phyloP scores from a whole-genome alignment of 257 asterid genomes.

The Solanum commersonii region DNA sequence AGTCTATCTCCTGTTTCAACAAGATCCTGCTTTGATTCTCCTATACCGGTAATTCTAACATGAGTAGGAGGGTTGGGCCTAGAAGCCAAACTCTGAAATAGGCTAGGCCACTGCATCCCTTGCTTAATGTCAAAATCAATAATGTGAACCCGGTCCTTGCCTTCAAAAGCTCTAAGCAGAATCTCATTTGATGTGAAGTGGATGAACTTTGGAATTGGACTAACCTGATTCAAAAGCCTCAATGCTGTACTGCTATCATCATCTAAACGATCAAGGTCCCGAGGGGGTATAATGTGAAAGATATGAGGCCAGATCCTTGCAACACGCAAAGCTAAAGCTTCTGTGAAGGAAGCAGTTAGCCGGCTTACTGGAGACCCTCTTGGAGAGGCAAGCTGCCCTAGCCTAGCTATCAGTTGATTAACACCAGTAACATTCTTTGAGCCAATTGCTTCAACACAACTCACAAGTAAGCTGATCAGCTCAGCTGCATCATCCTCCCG shows the following conservation, averaged over 20 bases:
- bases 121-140: constrained; percentile 89
- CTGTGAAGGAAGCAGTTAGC: constrained; percentile 73
- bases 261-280: constrained; percentile 58
- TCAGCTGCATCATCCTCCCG: constrained; percentile 55
- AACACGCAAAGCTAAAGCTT: constrained; percentile 67
- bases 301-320: constrained; percentile 72
- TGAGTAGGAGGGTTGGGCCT: constrained; percentile 68
- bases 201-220: constrained; percentile 72
- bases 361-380: constrained; percentile 69
- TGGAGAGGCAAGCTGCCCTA: constrained; percentile 94
- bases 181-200: constrained; percentile 92
- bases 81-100: constrained; percentile 81
- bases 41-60: constrained; percentile 80
- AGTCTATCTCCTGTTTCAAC: constrained; percentile 73
- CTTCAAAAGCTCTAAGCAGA: constrained; percentile 65
- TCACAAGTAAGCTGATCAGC: constrained; percentile 64
- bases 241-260: constrained; percentile 42
- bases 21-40: constrained; percentile 84
- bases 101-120: constrained; percentile 92
- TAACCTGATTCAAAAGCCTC: constrained; percentile 62
- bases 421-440: constrained; percentile 41
- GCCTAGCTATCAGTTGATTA: constrained; percentile 57
- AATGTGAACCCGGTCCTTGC: constrained; percentile 72
- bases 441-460: constrained; percentile 68
- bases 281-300: constrained; percentile 55